Conservation (phyloP, 345 rosid species). For the Corchorus capsularis region DNA sequence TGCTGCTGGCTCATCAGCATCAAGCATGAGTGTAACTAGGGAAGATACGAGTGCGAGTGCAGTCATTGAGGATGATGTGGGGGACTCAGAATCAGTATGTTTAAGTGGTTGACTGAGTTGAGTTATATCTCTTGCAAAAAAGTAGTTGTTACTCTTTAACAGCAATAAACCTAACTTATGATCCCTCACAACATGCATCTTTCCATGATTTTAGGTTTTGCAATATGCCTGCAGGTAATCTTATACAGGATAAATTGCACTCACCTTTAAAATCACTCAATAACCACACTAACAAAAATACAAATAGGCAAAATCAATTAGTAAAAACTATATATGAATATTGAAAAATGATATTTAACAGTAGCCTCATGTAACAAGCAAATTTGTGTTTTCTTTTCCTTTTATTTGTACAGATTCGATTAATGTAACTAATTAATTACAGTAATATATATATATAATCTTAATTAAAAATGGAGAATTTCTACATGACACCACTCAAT, state of each 20-base stretch:
- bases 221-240: not conserved
- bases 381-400: no score
- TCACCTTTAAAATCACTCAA: no score
- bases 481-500: conserved; percentile 16
- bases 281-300: not conserved
- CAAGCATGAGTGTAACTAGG: conserved; percentile 35
- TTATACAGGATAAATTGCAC: no score
- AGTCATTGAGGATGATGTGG: conserved; percentile 34
- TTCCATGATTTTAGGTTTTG: not conserved
- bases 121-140: not conserved
- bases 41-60: conserved; percentile 30
- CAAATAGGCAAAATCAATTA: not conserved
- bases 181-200: not conserved
- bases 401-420: no score
- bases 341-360: no score
- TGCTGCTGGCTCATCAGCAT: conserved; percentile 29
- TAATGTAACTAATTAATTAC: not conserved
- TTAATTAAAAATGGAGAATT: conserved; percentile 12
- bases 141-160: no score
- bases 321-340: not conserved
- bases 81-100: conserved; percentile 50
- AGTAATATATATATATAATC: not conserved
- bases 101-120: conserved; percentile 10
- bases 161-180: not conserved
- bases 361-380: no score